These are phyloP conservation scores for Glomus cerebriforme DNA, from an alignment of 192 early-diverging fungal species.

Conservation along the genomic window DNA sequence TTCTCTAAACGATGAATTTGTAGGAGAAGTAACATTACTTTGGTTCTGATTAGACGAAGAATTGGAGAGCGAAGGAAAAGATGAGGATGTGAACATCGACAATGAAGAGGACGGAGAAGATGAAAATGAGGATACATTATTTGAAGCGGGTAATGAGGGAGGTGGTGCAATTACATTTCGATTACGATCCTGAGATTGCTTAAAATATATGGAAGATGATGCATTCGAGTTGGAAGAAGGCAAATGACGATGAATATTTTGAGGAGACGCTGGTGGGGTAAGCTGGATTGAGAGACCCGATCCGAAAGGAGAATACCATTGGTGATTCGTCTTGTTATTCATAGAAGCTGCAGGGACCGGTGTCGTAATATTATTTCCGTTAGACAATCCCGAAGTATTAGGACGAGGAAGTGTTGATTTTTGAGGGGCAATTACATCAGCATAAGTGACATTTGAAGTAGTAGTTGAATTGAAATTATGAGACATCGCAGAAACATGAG, in stretches of 20 bases:
- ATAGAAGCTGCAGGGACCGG: background rate
- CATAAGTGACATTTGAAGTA: conserved; percentile 15
- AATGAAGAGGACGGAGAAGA: background rate
- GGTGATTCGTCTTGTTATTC: background rate
- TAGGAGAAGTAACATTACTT: background rate
- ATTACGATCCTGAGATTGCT: background rate
- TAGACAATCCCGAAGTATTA: background rate
- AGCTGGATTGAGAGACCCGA: conserved; percentile 28
- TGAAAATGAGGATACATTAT: background rate
- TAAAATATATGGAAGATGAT: background rate
- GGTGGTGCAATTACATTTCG: background rate
- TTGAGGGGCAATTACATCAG: conserved; percentile 6
- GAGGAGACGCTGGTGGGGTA: conserved; percentile 13
- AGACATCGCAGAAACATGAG: background rate
- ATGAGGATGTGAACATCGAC: background rate
- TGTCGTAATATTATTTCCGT: background rate
- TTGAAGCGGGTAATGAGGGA: background rate
- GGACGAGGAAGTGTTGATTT: background rate
- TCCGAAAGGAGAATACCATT: conserved; percentile 30
- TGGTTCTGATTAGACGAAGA: background rate
- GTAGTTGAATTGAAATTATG: background rate
- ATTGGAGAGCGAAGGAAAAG: conserved; percentile 7
- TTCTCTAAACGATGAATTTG: background rate
- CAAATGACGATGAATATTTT: conserved; percentile 2
- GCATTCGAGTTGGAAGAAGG: too few species aligned